Evolutionary conservation across 176 grass and related monocot species (phyloP).

Genomic region (Carex parvula): DNA sequence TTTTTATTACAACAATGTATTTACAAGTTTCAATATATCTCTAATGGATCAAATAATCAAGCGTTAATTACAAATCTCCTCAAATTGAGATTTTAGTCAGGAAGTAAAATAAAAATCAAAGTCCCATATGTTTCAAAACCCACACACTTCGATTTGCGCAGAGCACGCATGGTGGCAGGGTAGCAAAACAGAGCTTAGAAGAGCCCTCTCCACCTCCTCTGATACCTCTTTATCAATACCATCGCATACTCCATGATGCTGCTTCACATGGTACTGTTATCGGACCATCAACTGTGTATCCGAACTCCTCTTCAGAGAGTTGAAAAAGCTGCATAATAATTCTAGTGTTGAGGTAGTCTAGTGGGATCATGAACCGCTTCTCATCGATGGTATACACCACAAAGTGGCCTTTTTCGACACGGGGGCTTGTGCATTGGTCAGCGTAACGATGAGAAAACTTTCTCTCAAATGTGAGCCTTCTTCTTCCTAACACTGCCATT

Average conservation of each 20-base stretch:
- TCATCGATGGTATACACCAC: conserved; percentile 35
- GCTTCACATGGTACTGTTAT: too few species aligned
- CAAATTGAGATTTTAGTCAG: not conserved
- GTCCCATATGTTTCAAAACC: not conserved
- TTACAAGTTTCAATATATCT: too few species aligned
- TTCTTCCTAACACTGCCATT: conserved; percentile 31
- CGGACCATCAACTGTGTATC: too few species aligned
- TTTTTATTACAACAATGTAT: not conserved
- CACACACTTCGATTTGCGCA: not conserved
- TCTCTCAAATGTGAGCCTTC: not conserved
- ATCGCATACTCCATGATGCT: too few species aligned
- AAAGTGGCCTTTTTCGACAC: conserved; percentile 35
- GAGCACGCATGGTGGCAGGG: not conserved
- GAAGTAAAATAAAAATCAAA: not conserved
- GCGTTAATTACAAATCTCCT: not conserved
- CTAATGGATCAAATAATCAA: too few species aligned
- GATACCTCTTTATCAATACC: too few species aligned
- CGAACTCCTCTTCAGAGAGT: too few species aligned
- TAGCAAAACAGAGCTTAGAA: conserved; percentile 32
- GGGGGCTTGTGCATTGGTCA: conserved; percentile 6
- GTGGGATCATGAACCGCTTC: too few species aligned
- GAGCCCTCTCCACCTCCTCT: too few species aligned
- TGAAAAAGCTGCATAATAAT: too few species aligned
- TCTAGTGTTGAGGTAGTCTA: too few species aligned
- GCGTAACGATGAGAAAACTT: not conserved